phyloP scores from a whole-genome alignment of 192 early-diverging fungal genomes.

The Backusella psychrophila region DNA sequence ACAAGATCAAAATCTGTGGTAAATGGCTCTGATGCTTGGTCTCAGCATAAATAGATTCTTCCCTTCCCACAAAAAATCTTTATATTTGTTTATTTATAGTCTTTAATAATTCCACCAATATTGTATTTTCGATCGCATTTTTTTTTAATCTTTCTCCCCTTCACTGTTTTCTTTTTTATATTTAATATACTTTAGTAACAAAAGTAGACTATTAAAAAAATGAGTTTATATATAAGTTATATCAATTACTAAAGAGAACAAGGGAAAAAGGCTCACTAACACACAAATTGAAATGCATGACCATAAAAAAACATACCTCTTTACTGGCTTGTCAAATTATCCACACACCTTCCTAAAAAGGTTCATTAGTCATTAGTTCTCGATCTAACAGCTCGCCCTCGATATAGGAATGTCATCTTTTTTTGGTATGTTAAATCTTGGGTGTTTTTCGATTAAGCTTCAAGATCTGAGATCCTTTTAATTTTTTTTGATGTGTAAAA shows the following conservation, averaged over 20 bases:
- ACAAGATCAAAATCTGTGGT: constrained; percentile 4
- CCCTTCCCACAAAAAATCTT: not conserved
- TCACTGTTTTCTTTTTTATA: not conserved
- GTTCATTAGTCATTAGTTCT: not conserved
- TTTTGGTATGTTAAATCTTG: not conserved
- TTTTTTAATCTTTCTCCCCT: not conserved
- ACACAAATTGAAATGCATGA: not conserved
- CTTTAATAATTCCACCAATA: not conserved
- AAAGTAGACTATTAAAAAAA: not conserved
- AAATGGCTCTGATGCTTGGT: not conserved
- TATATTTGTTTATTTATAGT: not conserved
- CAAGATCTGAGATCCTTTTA: not conserved
- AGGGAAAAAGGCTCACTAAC: too few species aligned
- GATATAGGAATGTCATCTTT: not conserved
- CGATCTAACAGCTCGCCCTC: not conserved
- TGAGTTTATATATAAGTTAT: too few species aligned
- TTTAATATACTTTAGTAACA: not conserved
- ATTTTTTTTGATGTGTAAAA: not conserved
- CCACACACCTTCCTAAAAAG: not conserved
- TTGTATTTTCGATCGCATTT: not conserved
- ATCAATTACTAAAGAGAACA: too few species aligned
- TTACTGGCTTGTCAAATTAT: not conserved
- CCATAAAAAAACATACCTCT: not conserved
- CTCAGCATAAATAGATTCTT: not conserved
- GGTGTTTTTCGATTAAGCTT: not conserved